These are phyloP conservation scores for Phyllosticta ampelicida DNA, from an alignment of 2,329 filamentous ascomycete species.

Conservation along the genomic window DNA sequence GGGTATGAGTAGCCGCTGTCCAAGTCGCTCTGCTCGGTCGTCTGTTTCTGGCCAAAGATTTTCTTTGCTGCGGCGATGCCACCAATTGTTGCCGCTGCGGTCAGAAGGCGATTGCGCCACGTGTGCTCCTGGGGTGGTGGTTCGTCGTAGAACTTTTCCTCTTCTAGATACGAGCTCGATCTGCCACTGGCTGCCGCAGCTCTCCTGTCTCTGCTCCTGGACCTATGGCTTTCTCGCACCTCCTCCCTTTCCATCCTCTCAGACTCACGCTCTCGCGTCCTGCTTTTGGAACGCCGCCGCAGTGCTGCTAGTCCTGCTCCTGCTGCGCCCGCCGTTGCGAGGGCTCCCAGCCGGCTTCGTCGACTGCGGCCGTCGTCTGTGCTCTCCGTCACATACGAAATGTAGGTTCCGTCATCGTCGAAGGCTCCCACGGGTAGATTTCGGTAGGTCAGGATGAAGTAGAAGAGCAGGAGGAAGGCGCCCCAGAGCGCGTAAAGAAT, in stretches of 20 bases:
- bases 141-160: slow-evolving; percentile 30
- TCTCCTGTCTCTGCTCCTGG: neutral
- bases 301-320: slow-evolving; percentile 49
- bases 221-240: neutral
- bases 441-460: slow-evolving; percentile 70
- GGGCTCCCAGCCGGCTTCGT: slow-evolving; percentile 32
- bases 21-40: slow-evolving; percentile 40
- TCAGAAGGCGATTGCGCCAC: slow-evolving; percentile 37
- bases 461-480: slow-evolving; percentile 58
- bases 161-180: slow-evolving; percentile 25
- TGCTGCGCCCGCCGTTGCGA: slow-evolving; percentile 45
- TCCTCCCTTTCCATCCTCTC: neutral
- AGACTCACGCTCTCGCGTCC: slow-evolving; percentile 18
- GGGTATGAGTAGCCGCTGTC: slow-evolving; percentile 42
- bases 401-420: slow-evolving; percentile 48
- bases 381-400: slow-evolving; percentile 43
- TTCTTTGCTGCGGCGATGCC: slow-evolving; percentile 38
- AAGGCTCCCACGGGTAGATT: slow-evolving; percentile 45
- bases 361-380: slow-evolving; percentile 32
- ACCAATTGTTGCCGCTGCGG: slow-evolving; percentile 32
- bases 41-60: slow-evolving; percentile 47
- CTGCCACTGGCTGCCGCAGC: neutral
- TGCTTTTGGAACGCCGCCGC: slow-evolving; percentile 30
- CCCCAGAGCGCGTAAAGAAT: slow-evolving; percentile 76
- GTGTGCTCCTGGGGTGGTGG: slow-evolving; percentile 20